Evolutionary conservation across 23 red algal genomes (phyloP).

Genomic region (Gracilaria domingensis): DNA sequence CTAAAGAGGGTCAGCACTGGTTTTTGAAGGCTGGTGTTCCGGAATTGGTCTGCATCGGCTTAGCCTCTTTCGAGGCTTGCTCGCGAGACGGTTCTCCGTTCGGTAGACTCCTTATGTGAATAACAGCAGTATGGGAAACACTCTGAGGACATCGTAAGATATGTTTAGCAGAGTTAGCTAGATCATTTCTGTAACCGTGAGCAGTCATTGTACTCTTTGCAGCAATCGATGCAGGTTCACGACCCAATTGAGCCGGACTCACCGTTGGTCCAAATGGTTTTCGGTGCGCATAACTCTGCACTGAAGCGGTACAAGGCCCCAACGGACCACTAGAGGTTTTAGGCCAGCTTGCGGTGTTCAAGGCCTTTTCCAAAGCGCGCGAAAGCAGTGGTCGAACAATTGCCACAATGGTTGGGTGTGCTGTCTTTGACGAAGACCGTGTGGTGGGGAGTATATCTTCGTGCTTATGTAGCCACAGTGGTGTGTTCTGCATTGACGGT

Average conservation of each 20-base stretch:
- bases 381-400: neutral
- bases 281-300: neutral
- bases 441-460: neutral
- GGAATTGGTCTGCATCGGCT: neutral
- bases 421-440: neutral
- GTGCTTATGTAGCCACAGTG: conserved; percentile 44
- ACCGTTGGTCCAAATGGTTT: neutral
- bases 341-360: neutral
- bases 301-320: neutral
- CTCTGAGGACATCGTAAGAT: neutral
- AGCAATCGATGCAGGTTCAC: neutral
- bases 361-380: neutral
- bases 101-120: neutral
- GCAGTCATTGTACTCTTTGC: conserved; percentile 18
- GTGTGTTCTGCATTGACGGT: conserved; percentile 32
- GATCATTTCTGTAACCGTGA: conserved; percentile 15
- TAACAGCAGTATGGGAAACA: neutral
- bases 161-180: neutral
- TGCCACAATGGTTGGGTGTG: neutral
- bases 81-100: neutral
- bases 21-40: neutral
- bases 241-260: neutral
- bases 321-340: neutral
- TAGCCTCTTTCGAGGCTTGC: too few species aligned
- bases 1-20: neutral